A percentile compares a stretch with the other conserved stretches of the same genome.
Conservation (phyloP, 805 yeast species). For the Yamadazyma sp. region DNA sequence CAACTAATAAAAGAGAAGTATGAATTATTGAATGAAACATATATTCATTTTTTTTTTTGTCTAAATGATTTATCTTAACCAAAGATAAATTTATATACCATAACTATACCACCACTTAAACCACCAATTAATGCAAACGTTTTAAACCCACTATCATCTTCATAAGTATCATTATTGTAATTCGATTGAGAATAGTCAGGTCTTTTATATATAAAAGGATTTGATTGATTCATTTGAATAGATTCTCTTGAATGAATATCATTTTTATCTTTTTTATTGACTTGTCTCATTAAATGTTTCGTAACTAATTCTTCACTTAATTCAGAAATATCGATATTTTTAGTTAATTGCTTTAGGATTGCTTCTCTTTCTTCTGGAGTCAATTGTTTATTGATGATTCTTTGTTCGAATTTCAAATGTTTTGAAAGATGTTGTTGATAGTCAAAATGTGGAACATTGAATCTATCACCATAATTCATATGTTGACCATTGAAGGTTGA, state of each 20-base stretch:
- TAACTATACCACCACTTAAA: conserved; percentile 25
- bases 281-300: conserved; percentile 40
- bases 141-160: no score
- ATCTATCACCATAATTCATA: conserved; percentile 39
- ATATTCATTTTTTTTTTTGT: neutral
- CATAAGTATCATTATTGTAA: no score
- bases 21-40: no score
- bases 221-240: conserved; percentile 8
- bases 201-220: conserved; percentile 35
- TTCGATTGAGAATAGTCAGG: conserved; percentile 19
- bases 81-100: conserved; percentile 22
- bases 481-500: conserved; percentile 34
- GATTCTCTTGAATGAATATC: conserved; percentile 6
- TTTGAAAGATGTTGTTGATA: conserved; percentile 51
- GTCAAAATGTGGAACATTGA: conserved; percentile 62
- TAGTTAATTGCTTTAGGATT: conserved; percentile 31
- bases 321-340: conserved; percentile 22
- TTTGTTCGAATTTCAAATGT: conserved; percentile 47
- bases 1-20: no score
- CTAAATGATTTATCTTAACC: no score
- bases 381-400: conserved; percentile 32
- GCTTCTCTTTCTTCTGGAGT: conserved; percentile 29
- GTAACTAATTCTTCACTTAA: conserved; percentile 40
- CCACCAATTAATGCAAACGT: conserved; percentile 29
- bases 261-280: conserved; percentile 17